Evolutionary conservation across 1,284 basidiomycete genomes (phyloP), one percentile per base, ranked within the genome.

Genomic region (Inonotus hispidus): DNA sequence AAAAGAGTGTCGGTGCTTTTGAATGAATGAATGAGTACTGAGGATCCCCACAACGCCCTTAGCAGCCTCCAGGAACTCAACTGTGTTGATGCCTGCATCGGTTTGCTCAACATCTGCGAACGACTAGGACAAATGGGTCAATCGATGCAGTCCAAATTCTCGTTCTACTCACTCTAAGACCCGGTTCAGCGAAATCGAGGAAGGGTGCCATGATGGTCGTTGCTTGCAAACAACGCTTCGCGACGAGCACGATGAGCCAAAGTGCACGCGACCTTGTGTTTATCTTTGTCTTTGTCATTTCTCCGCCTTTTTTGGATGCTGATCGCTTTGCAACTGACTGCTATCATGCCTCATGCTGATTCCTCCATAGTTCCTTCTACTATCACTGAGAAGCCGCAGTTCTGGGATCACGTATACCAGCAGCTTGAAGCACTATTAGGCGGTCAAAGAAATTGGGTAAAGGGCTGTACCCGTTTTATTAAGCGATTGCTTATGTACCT

Each of bases 31-130:
- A 19, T 37, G 74, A 86, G 64, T 68, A 96, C 95, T 91, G 72
- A 99, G 98, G 68, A 99, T 79, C 66, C 89, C 88, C 66, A 96
- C 90, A 54, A 99, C 81, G 49, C 93, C 95, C 67, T 93, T 84
- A 2, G 92, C 82, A 8, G 97, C 97, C 70, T 97, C 87, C 65
- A 96, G 81, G 79, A 99, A 99, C 49, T 82, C 79, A 47, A 83
- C 73, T 2, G 97, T 98, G 72, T 98, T 88, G 72, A 99, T 85
- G 66, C 96, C 95, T 66, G 80, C 81, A 67, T 93, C 88, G 64
- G 90, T 93, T 69, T 93, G 81, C 38, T 90, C 83, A 35, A 99
- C 96, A 74, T 97, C 91, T 68, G 85, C 86, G 72, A 93, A 98
- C 25, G 92, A 94, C 93, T 96, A 63, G 53, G 45, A n/a, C 45